Evolutionary conservation across 129 eudicot genomes (phyloP).

Genomic region (Chrysanthemum lavandulifolium): DNA sequence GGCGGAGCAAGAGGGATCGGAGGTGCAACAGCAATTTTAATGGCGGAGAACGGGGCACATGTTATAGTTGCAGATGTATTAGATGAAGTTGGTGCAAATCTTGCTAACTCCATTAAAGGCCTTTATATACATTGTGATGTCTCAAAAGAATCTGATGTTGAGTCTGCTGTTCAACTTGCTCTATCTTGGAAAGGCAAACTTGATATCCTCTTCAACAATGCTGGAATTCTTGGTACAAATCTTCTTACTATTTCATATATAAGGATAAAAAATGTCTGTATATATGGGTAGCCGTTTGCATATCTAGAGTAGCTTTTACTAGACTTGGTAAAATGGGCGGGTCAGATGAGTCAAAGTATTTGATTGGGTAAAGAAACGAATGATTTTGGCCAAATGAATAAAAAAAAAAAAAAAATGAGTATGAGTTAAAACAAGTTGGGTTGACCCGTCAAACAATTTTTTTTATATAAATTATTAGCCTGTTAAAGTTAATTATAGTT

Average conservation of each 20-base stretch:
- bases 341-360: too few species aligned
- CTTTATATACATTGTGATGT: constrained; percentile 77
- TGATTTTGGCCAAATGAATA: too few species aligned
- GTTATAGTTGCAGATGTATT: constrained; percentile 78
- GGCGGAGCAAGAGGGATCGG: constrained; percentile 99
- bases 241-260: background rate
- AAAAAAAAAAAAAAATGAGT: too few species aligned
- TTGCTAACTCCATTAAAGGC: constrained; percentile 72
- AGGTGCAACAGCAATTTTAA: constrained; percentile 62
- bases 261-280: too few species aligned
- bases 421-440: too few species aligned
- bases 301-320: too few species aligned
- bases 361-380: too few species aligned
- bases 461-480: too few species aligned
- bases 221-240: constrained; percentile 51
- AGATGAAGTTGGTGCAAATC: constrained; percentile 53
- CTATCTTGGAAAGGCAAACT: constrained; percentile 71
- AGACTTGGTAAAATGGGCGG: too few species aligned
- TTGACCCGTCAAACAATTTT: too few species aligned
- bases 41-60: constrained; percentile 73
- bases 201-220: constrained; percentile 86
- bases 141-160: constrained; percentile 67
- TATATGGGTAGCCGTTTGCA: too few species aligned
- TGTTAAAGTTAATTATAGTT: too few species aligned
- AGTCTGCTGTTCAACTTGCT: constrained; percentile 58